Percentiles rank a stretch among this genome's conserved stretches.
Evolutionary conservation across 1,139 yeast genomes (phyloP).

Genomic region (Barnettozyma hawaiiensis): DNA sequence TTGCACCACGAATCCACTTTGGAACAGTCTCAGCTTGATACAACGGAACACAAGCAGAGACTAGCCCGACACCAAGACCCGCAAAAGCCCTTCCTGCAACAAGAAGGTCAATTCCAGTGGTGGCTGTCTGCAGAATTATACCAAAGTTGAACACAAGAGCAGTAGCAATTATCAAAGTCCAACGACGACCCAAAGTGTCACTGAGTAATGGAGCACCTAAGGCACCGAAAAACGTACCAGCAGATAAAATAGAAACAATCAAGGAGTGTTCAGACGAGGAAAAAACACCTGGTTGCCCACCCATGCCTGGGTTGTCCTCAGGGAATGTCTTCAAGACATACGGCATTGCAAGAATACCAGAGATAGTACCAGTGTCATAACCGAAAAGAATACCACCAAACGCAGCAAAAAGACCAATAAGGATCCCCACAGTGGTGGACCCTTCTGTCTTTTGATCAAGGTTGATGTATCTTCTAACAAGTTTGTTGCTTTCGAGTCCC

Average conservation of each 20-base stretch:
- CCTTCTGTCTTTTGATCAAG: conserved; percentile 30
- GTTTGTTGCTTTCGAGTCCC: conserved; percentile 19
- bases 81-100: conserved; percentile 58
- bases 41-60: conserved; percentile 60
- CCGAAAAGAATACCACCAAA: conserved; percentile 56
- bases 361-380: conserved; percentile 56
- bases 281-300: conserved; percentile 33
- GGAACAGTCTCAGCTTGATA: conserved; percentile 73
- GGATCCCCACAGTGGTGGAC: conserved; percentile 28
- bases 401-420: conserved; percentile 38
- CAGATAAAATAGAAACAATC: conserved; percentile 51
- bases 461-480: conserved; percentile 24
- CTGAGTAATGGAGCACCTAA: conserved; percentile 50
- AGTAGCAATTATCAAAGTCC: conserved; percentile 48
- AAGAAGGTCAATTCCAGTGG: conserved; percentile 43
- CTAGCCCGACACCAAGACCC: conserved; percentile 65
- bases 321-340: conserved; percentile 41
- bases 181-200: conserved; percentile 57
- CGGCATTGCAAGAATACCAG: conserved; percentile 52
- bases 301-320: conserved; percentile 25
- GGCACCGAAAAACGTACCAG: conserved; percentile 56
- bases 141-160: conserved; percentile 55
- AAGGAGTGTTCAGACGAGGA: conserved; percentile 52
- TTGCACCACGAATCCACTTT: conserved; percentile 61
- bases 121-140: conserved; percentile 53